A percentile compares a stretch with the other conserved stretches of the same genome.
These are phyloP conservation scores for Malus fusca DNA, from an alignment of 306 rosid genomes.

Conservation along the genomic window DNA sequence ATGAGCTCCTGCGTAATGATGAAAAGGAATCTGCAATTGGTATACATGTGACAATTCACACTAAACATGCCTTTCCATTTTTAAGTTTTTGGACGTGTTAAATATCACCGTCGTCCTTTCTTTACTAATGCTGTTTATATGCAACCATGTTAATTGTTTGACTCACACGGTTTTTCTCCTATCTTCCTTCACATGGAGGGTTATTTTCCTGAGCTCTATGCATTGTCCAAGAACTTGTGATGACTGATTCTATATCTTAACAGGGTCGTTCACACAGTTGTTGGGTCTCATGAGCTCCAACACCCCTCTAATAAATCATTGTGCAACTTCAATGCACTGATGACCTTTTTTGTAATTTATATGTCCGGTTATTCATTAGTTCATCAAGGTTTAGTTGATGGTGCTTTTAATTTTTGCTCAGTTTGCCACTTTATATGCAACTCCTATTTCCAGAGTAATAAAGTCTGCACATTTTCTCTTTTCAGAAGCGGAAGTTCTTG, in stretches of 20 bases:
- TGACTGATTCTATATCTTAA: neutral
- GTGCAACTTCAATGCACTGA: neutral
- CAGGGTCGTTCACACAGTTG: neutral
- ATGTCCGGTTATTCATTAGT: neutral
- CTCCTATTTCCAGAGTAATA: slow-evolving; percentile 8
- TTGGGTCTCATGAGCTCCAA: neutral
- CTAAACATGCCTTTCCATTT: neutral
- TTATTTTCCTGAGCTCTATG: neutral
- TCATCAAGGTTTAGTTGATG: neutral
- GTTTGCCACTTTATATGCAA: slow-evolving; percentile 12
- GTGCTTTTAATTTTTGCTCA: neutral
- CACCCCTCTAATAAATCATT: neutral
- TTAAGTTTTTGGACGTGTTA: too few species aligned
- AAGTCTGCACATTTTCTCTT: slow-evolving; percentile 18
- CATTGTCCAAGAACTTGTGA: neutral
- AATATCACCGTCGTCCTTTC: too few species aligned
- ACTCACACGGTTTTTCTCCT: neutral
- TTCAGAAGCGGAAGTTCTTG: slow-evolving; percentile 79
- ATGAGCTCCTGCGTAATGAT: too few species aligned
- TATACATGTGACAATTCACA: too few species aligned
- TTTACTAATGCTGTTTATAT: neutral
- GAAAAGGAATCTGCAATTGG: too few species aligned
- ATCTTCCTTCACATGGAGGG: neutral
- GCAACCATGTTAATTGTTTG: neutral
- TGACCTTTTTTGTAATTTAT: neutral